Evolutionary conservation across 176 grass and related monocot species (phyloP).

Genomic region (Thinopyrum elongatum): DNA sequence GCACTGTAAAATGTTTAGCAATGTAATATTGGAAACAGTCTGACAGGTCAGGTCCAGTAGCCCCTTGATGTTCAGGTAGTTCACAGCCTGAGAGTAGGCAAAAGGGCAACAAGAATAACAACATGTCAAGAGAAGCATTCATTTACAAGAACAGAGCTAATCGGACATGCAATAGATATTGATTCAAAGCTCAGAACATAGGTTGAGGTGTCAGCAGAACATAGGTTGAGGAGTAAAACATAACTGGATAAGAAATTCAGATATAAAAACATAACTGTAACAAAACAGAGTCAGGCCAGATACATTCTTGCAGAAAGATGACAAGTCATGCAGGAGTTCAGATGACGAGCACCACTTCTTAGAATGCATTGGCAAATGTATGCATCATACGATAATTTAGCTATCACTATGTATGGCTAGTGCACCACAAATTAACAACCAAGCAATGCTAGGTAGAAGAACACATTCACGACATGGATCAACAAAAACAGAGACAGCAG

Average conservation of each 20-base stretch:
- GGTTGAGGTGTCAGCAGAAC: no score
- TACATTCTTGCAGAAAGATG: no score
- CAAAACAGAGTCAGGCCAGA: neutral
- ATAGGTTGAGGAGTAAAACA: no score
- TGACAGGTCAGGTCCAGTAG: conserved; percentile 39
- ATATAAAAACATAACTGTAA: neutral
- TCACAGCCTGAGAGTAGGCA: conserved; percentile 25
- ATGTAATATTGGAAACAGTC: no score
- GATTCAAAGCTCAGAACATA: neutral
- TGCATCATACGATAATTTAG: neutral
- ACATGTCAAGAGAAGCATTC: neutral
- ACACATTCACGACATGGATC: neutral
- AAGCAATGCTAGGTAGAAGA: no score
- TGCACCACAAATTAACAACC: neutral
- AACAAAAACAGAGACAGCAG: no score
- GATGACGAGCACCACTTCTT: no score
- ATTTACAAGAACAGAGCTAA: neutral
- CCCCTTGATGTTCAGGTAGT: conserved; percentile 54
- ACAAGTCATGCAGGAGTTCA: neutral
- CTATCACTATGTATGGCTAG: no score
- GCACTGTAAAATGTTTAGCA: no score
- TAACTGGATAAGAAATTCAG: no score
- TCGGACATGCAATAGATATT: neutral
- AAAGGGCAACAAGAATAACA: neutral
- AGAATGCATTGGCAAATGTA: neutral